phyloP scores from a whole-genome alignment of 2,329 filamentous ascomycete species.

The Cladorrhinum sp. region DNA sequence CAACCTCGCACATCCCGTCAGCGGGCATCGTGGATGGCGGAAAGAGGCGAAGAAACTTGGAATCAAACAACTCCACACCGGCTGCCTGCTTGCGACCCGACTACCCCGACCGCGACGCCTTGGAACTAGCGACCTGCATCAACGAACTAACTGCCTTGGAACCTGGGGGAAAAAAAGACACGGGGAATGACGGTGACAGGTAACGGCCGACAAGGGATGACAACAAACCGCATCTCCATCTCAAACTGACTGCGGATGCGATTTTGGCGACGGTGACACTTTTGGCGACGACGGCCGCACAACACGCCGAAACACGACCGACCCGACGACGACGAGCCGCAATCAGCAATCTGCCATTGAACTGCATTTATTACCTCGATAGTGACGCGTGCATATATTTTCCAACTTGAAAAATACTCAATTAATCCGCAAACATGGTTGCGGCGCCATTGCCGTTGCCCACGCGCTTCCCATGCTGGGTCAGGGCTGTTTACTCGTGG shows the following conservation, averaged over 20 bases:
- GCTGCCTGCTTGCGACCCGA: background rate
- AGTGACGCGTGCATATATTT: background rate
- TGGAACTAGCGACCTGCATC: background rate
- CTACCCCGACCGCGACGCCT: background rate
- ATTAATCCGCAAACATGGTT: conserved; percentile 41
- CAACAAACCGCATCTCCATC: background rate
- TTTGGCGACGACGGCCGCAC: background rate
- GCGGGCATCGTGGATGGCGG: background rate
- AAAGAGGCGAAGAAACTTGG: background rate
- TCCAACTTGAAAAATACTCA: background rate
- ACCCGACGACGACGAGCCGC: background rate
- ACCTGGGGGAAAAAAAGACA: background rate
- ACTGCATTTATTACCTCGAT: background rate
- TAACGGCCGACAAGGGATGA: background rate
- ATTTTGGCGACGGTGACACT: background rate
- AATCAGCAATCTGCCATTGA: background rate
- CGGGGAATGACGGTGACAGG: background rate
- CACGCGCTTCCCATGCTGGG: conserved; percentile 84
- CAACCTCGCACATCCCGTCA: background rate
- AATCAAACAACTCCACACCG: background rate
- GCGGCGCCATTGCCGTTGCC: conserved; percentile 62
- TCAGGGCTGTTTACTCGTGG: conserved; percentile 87
- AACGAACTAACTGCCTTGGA: background rate
- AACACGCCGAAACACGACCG: background rate
- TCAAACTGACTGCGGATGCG: background rate